These are phyloP conservation scores for Haematococcus sp. DNA, from an alignment of 139 green algal genomes.

Conservation along the genomic window DNA sequence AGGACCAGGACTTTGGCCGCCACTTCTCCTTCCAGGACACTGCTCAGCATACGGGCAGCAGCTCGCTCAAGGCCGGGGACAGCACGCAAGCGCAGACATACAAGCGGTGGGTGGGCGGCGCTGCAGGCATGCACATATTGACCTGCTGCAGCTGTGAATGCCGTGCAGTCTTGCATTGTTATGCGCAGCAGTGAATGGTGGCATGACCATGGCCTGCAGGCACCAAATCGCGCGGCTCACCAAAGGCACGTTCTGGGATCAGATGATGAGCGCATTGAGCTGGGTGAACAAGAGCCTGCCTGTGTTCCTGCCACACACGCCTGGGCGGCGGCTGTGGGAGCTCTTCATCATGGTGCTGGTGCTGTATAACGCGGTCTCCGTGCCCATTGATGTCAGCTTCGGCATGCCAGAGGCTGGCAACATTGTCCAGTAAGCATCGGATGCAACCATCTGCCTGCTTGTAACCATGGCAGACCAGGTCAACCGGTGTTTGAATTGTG, in stretches of 20 bases:
- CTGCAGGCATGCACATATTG: too few relatives aligned
- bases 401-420: not conserved
- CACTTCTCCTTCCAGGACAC: not conserved
- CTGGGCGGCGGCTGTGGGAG: conserved; percentile 3
- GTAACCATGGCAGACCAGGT: too few relatives aligned
- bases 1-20: not conserved
- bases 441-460: too few relatives aligned
- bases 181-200: too few relatives aligned
- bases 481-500: too few relatives aligned
- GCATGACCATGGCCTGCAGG: too few relatives aligned
- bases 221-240: not conserved
- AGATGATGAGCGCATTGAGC: not conserved
- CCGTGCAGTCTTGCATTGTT: too few relatives aligned
- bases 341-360: conserved; percentile 26
- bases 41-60: too few relatives aligned
- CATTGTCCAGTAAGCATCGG: not conserved
- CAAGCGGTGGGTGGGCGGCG: too few relatives aligned
- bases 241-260: conserved; percentile 2
- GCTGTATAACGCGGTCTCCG: conserved; percentile 19
- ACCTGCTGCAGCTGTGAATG: too few relatives aligned
- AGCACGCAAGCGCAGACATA: too few relatives aligned
- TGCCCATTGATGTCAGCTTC: conserved; percentile 27
- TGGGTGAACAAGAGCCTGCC: conserved; percentile 2
- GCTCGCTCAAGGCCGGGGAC: not conserved
- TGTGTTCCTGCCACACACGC: not conserved